Conservation (phyloP, 2,329 filamentous ascomycete species). For the Fusarium dlaminii region DNA sequence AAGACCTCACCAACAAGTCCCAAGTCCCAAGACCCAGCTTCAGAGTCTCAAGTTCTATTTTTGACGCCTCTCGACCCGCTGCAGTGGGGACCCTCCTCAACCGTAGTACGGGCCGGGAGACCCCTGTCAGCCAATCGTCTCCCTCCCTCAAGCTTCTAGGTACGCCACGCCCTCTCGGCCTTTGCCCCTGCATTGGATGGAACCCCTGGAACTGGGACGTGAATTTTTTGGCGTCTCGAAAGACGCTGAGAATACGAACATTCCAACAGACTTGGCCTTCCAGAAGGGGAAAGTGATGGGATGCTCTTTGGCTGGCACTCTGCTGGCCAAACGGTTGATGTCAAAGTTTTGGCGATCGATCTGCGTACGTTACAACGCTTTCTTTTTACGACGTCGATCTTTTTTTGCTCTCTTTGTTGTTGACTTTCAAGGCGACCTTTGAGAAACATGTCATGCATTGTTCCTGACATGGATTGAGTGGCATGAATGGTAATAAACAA, state of each 20-base stretch:
- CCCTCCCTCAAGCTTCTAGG: slow-evolving; percentile 1
- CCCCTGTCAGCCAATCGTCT: slow-evolving; percentile 19
- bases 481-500: neutral
- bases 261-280: slow-evolving; percentile 4
- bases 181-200: slow-evolving; percentile 31
- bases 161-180: slow-evolving; percentile 21
- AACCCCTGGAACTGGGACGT: neutral
- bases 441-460: neutral
- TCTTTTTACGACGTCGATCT: neutral
- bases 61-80: slow-evolving; percentile 36
- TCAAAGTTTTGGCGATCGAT: slow-evolving; percentile 25
- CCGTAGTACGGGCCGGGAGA: slow-evolving; percentile 14
- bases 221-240: slow-evolving; percentile 2
- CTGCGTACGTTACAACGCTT: neutral
- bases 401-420: neutral
- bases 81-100: slow-evolving; percentile 19
- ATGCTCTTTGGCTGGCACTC: slow-evolving; percentile 1
- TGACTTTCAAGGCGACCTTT: neutral
- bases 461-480: slow-evolving; percentile 10
- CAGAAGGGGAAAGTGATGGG: slow-evolving; percentile 32
- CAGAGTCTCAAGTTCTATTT: slow-evolving; percentile 33
- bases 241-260: slow-evolving; percentile 29
- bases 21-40: slow-evolving; percentile 19
- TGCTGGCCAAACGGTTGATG: neutral
- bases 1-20: neutral